phyloP scores from a whole-genome alignment of 176 grass and related monocot genomes.

The Hsuehochloa calcarea region DNA sequence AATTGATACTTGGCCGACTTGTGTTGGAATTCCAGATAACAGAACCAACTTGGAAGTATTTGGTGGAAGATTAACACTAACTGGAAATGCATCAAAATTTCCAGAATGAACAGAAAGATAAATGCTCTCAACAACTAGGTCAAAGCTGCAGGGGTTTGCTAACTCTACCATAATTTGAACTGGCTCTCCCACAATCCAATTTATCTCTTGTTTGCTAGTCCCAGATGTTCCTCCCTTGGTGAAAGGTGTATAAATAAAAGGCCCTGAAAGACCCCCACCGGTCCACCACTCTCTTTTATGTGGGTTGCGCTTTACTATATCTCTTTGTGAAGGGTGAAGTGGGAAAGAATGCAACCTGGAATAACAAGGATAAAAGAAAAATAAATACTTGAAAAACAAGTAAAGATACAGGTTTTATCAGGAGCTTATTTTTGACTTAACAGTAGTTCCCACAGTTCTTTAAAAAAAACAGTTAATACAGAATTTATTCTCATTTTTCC shows the following conservation, averaged over 20 bases:
- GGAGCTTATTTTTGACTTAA: neutral
- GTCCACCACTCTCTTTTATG: slow-evolving; percentile 98
- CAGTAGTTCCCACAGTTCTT: neutral
- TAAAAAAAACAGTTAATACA: neutral
- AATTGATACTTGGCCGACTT: slow-evolving; percentile 79
- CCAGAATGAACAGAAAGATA: slow-evolving; percentile 97
- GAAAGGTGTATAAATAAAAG: slow-evolving; percentile 99
- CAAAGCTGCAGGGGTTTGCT: slow-evolving; percentile 97
- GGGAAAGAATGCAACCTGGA: slow-evolving; percentile 95
- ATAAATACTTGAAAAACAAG: slow-evolving; percentile 5
- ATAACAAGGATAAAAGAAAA: slow-evolving; percentile 6
- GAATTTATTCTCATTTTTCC: neutral
- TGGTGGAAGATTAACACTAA: slow-evolving; percentile 80
- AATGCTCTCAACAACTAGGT: slow-evolving; percentile 89
- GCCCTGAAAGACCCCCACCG: slow-evolving; percentile 80
- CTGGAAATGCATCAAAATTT: slow-evolving; percentile 99
- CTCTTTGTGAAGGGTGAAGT: slow-evolving; percentile 85
- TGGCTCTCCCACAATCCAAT: slow-evolving; percentile 95
- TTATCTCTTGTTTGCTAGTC: slow-evolving; percentile 69
- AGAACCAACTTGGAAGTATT: slow-evolving; percentile 92
- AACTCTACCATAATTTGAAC: slow-evolving; percentile 98
- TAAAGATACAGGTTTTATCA: slow-evolving; percentile 2
- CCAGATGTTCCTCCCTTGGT: slow-evolving; percentile 58
- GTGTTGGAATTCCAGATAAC: slow-evolving; percentile 91
- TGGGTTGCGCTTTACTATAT: slow-evolving; percentile 89